phyloP scores from a whole-genome alignment of 352 stramenopile genomes.

The Globisporangium orthogonon region DNA sequence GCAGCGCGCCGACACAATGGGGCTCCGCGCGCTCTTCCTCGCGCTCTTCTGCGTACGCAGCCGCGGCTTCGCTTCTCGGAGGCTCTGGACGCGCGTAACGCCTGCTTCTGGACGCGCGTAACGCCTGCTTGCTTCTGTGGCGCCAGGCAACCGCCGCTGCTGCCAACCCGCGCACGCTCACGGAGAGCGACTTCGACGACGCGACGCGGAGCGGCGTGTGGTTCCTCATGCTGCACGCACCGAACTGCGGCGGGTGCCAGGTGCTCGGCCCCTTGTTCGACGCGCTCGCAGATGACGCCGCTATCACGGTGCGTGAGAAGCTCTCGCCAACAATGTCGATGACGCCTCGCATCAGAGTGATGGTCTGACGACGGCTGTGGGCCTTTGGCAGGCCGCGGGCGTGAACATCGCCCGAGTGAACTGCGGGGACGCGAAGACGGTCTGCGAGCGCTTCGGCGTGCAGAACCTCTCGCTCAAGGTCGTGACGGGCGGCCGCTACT shows the following conservation, averaged over 20 bases:
- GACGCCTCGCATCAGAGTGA: too few species aligned
- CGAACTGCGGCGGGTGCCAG: slow-evolving; percentile 82
- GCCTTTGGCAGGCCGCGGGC: slow-evolving; percentile 14
- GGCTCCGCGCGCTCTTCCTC: slow-evolving; percentile 16
- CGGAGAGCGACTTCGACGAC: slow-evolving; percentile 46
- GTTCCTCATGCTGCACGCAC: slow-evolving; percentile 82
- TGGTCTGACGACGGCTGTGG: neutral
- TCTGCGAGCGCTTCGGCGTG: slow-evolving; percentile 78
- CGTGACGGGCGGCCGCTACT: slow-evolving; percentile 44
- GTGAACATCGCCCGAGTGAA: slow-evolving; percentile 64
- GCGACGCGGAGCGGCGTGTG: slow-evolving; percentile 45
- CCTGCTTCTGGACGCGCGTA: neutral
- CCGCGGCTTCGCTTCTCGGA: neutral
- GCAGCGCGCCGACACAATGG: slow-evolving; percentile 9
- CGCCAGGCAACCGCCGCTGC: slow-evolving; percentile 10
- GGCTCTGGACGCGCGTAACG: neutral
- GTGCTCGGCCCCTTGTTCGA: slow-evolving; percentile 63
- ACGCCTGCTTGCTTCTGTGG: neutral
- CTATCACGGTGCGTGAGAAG: slow-evolving; percentile 17
- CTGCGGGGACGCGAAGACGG: slow-evolving; percentile 53
- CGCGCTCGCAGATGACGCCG: slow-evolving; percentile 31
- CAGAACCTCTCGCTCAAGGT: slow-evolving; percentile 78
- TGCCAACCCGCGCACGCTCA: slow-evolving; percentile 24
- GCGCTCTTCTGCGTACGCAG: slow-evolving; percentile 11
- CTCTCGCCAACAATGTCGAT: neutral